phyloP scores from a whole-genome alignment of 345 rosid species.

The Brassica incana region DNA sequence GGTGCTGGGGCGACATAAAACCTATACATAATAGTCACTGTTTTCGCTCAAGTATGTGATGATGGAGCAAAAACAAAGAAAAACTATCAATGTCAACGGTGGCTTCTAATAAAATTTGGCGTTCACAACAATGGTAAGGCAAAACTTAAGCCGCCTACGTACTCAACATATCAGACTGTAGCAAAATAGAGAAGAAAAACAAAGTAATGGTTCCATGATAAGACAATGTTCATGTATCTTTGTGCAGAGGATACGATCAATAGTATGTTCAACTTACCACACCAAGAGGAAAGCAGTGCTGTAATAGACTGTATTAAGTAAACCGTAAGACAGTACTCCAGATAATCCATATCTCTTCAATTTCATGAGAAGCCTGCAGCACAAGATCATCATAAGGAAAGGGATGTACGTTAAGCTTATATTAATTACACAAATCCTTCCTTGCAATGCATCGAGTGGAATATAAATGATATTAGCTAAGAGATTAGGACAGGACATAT shows the following conservation, averaged over 20 bases:
- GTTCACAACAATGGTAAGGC: background rate
- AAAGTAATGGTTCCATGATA: conserved; percentile 46
- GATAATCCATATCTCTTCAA: conserved; percentile 81
- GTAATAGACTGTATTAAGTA: conserved; percentile 80
- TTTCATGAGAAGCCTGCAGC: conserved; percentile 59
- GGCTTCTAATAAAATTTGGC: background rate
- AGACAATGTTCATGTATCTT: background rate
- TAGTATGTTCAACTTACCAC: conserved; percentile 56
- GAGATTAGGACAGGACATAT: conserved; percentile 1
- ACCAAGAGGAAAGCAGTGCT: conserved; percentile 73
- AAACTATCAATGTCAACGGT: background rate
- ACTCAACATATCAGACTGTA: background rate
- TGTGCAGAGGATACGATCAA: background rate
- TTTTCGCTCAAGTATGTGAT: conserved; percentile 16
- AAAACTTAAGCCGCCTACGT: background rate
- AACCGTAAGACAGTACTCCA: conserved; percentile 79
- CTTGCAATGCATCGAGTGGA: background rate
- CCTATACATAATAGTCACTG: conserved; percentile 44
- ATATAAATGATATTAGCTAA: conserved; percentile 2
- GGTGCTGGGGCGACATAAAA: conserved; percentile 86
- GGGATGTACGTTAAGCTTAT: background rate
- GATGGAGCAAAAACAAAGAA: background rate
- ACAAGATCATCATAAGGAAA: conserved; percentile 6
- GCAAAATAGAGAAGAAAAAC: background rate
- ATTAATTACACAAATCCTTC: background rate